A percentile compares a stretch with the other conserved stretches of the same genome.
Conservation (phyloP, 106 monocot genomes). For the Ottelia alismoides region DNA sequence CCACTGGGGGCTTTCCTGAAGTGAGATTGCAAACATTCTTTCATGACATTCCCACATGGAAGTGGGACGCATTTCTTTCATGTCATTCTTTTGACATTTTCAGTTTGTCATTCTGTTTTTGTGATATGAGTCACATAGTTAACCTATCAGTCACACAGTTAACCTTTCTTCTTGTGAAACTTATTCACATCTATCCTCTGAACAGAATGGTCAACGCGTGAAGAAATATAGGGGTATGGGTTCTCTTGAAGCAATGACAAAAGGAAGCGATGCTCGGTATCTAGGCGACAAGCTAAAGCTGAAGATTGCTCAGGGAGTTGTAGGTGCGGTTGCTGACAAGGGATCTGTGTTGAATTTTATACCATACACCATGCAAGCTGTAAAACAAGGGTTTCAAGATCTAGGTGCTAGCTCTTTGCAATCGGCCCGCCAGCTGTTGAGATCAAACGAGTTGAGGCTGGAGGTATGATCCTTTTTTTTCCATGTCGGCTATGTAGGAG, state of each 20-base stretch:
- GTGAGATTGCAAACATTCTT: no score
- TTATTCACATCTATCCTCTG: neutral
- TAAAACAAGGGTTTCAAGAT: constrained; percentile 95
- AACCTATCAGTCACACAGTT: neutral
- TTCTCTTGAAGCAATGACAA: constrained; percentile 88
- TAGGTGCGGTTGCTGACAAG: constrained; percentile 82
- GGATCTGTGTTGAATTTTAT: constrained; percentile 84
- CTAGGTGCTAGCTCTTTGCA: constrained; percentile 72
- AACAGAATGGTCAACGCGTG: constrained; percentile 43
- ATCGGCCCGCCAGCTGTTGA: constrained; percentile 57
- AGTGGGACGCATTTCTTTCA: no score
- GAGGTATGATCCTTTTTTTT: constrained; percentile 42
- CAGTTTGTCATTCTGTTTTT: neutral
- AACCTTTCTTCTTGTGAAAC: neutral
- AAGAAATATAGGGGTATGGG: constrained; percentile 98
- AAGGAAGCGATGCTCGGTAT: constrained; percentile 83
- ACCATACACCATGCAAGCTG: constrained; percentile 94
- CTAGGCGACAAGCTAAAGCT: constrained; percentile 71
- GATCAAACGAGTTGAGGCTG: constrained; percentile 43
- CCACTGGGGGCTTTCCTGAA: no score
- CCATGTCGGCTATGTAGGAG: no score
- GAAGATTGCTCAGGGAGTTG: constrained; percentile 93
- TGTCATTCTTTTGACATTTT: neutral
- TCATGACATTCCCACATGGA: no score
- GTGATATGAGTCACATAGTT: neutral